Conservation (phyloP, 2,329 filamentous ascomycete genomes). For the Trichoderma oligosporum region DNA sequence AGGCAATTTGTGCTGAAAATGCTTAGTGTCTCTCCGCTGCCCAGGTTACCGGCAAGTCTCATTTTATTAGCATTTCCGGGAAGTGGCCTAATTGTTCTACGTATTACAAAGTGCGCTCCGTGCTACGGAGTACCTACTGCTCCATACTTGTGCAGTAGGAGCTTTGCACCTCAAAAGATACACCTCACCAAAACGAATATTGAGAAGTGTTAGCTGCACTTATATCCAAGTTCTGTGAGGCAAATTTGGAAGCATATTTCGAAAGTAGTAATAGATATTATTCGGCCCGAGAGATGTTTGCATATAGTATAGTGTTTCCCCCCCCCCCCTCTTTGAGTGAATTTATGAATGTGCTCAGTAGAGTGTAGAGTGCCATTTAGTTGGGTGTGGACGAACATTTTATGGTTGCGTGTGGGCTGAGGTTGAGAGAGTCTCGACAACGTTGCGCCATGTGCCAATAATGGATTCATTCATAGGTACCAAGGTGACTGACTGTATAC, state of each 20-base stretch:
- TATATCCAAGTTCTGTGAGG: no score
- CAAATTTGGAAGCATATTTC: not conserved
- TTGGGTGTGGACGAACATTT: not conserved
- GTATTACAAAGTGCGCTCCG: no score
- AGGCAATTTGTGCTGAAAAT: constrained; percentile 9
- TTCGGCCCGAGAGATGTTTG: constrained; percentile 10
- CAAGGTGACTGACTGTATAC: no score
- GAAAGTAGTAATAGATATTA: not conserved
- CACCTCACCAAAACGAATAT: no score
- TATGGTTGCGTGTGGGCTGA: constrained; percentile 11
- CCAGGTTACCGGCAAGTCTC: not conserved
- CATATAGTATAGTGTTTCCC: not conserved
- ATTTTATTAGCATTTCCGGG: constrained; percentile 2
- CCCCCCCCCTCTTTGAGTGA: constrained; percentile 13
- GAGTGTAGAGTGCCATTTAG: not conserved
- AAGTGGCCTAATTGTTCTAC: no score
- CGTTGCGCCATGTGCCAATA: constrained; percentile 12
- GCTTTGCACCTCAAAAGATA: no score
- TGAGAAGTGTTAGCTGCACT: no score
- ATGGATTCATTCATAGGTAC: not conserved
- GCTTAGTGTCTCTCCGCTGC: constrained; percentile 7
- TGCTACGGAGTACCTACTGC: no score
- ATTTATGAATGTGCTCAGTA: constrained; percentile 5
- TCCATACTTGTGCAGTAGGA: no score
- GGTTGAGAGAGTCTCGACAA: constrained; percentile 7